These are phyloP conservation scores for Aspergillus sparsus DNA, from an alignment of 495 filamentous ascomycete genomes.

Conservation along the genomic window DNA sequence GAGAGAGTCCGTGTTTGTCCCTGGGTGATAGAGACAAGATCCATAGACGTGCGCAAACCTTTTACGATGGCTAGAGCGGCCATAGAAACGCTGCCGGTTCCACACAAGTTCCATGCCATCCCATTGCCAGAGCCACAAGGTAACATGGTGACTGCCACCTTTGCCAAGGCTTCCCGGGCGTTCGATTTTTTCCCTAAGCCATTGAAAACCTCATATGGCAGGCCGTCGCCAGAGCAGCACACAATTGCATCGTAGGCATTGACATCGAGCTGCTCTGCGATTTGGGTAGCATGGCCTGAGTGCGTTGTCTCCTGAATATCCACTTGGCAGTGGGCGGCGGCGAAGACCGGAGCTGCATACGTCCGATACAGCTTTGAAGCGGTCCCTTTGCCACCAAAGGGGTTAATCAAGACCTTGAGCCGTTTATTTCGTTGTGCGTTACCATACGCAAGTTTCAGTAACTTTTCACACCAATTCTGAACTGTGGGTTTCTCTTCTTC, in stretches of 20 bases:
- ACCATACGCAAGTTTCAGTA: constrained; percentile 74
- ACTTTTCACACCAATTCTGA: constrained; percentile 58
- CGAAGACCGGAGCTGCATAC: constrained; percentile 79
- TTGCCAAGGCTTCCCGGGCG: constrained; percentile 69
- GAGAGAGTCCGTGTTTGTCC: constrained; percentile 69
- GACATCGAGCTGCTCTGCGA: constrained; percentile 77
- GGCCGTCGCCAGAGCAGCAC: constrained; percentile 88
- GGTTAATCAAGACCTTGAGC: constrained; percentile 87
- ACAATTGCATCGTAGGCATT: constrained; percentile 79
- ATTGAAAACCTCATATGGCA: constrained; percentile 94
- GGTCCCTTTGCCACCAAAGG: constrained; percentile 80
- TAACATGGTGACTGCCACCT: constrained; percentile 83
- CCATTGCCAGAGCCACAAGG: constrained; percentile 94
- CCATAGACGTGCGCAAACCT: constrained; percentile 75
- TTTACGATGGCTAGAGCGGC: constrained; percentile 84
- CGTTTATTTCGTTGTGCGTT: constrained; percentile 68
- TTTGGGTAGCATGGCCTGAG: constrained; percentile 74
- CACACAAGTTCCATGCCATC: constrained; percentile 86
- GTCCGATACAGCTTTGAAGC: constrained; percentile 73
- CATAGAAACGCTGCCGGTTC: constrained; percentile 71
- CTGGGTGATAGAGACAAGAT: constrained; percentile 87
- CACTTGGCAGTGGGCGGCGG: constrained; percentile 74
- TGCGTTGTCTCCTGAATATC: constrained; percentile 74
- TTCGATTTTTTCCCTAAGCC: constrained; percentile 76
- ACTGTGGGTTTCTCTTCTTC: constrained; percentile 51